A percentile compares a stretch with the other conserved stretches of the same genome.
Conservation (phyloP, 768 basidiomycete species). For the Lenzites betulinus region DNA sequence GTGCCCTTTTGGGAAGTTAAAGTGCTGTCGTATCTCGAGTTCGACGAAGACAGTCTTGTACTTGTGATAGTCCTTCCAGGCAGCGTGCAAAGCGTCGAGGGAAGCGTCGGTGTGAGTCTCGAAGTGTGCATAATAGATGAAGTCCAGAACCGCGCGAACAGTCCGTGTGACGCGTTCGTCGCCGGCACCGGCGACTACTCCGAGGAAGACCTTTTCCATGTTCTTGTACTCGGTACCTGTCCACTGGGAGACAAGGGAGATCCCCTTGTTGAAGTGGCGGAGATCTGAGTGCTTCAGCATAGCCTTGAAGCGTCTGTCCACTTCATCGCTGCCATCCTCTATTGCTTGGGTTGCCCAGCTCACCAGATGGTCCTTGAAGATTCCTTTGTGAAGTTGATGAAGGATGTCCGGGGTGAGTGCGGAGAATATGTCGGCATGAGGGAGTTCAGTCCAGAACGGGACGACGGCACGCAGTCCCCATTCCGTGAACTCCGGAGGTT, state of each 20-base stretch:
- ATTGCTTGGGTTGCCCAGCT: constrained; percentile 21
- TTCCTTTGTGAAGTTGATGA: constrained; percentile 8
- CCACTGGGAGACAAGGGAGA: constrained; percentile 43
- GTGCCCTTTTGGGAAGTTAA: constrained; percentile 37
- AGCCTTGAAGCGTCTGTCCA: constrained; percentile 39
- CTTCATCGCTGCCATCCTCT: constrained; percentile 28
- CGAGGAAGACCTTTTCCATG: constrained; percentile 32
- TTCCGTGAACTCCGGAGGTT: constrained; percentile 6
- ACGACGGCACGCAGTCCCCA: constrained; percentile 20
- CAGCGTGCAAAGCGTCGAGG: constrained; percentile 16
- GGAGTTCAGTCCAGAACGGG: constrained; percentile 40
- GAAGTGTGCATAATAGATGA: constrained; percentile 32
- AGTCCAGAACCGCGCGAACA: constrained; percentile 30
- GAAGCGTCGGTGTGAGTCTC: constrained; percentile 25
- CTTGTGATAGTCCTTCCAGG: constrained; percentile 28
- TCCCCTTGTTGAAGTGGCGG: too few relatives aligned
- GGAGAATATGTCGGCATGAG: constrained; percentile 2
- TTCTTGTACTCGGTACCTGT: constrained; percentile 44
- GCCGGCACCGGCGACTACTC: constrained; percentile 25
- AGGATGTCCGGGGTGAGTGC: constrained; percentile 40
- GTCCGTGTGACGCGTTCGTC: constrained; percentile 22
- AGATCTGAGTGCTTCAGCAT: constrained; percentile 36
- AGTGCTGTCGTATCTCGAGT: constrained; percentile 25
- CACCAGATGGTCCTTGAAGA: constrained; percentile 40
- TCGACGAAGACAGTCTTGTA: constrained; percentile 31